Conservation (phyloP, 169 alveolate genomes). For the Ichthyophthirius multifiliis region DNA sequence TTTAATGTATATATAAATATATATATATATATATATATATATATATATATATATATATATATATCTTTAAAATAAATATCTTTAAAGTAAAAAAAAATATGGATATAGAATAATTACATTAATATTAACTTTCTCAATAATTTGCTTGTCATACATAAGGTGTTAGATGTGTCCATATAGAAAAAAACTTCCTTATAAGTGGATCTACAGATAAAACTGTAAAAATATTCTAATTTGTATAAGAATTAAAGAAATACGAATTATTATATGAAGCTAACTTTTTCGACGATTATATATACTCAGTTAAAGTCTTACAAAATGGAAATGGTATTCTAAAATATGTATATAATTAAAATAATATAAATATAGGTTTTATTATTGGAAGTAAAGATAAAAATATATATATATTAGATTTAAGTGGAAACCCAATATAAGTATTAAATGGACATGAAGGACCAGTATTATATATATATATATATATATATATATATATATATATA, state of each 20-base stretch:
- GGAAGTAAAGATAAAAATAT: conserved; percentile 74
- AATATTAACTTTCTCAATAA: no score
- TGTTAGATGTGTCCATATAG: conserved; percentile 1
- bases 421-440: conserved; percentile 58
- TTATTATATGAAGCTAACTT: background rate
- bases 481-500: no score
- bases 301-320: background rate
- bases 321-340: background rate
- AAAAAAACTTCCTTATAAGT: background rate
- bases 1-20: no score
- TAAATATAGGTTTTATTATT: conserved; percentile 57
- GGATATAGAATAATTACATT: no score
- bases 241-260: background rate
- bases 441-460: conserved; percentile 76
- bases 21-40: no score
- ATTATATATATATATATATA: no score
- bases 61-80: no score
- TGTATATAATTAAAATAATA: background rate
- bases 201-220: conserved; percentile 21
- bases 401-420: conserved; percentile 58
- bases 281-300: background rate
- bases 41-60: no score
- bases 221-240: background rate
- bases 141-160: background rate
- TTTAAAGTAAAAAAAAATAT: no score